Percentiles rank a stretch among this genome's conserved stretches.
These are phyloP conservation scores for Silene coronaria DNA, from an alignment of 179 eudicot species.

Conservation along the genomic window DNA sequence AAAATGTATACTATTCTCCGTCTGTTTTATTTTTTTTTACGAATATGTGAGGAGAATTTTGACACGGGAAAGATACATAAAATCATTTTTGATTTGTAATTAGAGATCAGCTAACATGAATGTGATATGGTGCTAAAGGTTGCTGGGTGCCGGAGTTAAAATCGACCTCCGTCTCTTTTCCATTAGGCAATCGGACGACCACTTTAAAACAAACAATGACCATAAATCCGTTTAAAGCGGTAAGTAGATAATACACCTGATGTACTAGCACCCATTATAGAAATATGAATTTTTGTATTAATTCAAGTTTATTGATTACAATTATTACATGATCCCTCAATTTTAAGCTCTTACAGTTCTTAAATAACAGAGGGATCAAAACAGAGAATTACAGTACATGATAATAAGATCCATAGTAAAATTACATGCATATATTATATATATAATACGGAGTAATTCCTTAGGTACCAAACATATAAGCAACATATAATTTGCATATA, in stretches of 20 bases:
- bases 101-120: too few species aligned
- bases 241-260: too few species aligned
- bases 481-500: not conserved
- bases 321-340: not conserved
- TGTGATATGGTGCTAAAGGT: too few species aligned
- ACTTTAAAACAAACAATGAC: too few species aligned
- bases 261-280: not conserved
- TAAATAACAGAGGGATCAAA: conserved; percentile 7
- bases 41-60: too few species aligned
- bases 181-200: too few species aligned
- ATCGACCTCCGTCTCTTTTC: too few species aligned
- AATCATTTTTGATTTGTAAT: too few species aligned
- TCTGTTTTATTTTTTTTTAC: too few species aligned
- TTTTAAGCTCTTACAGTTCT: not conserved
- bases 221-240: not conserved
- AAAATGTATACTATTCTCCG: not conserved
- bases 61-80: too few species aligned
- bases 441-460: not conserved
- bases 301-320: not conserved
- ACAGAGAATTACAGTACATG: not conserved
- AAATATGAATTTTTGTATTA: not conserved
- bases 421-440: not conserved
- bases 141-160: too few species aligned
- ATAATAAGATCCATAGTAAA: not conserved
- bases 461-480: not conserved